Conservation (phyloP, 2,329 filamentous ascomycete genomes). For the Aurifilum marmelostoma region DNA sequence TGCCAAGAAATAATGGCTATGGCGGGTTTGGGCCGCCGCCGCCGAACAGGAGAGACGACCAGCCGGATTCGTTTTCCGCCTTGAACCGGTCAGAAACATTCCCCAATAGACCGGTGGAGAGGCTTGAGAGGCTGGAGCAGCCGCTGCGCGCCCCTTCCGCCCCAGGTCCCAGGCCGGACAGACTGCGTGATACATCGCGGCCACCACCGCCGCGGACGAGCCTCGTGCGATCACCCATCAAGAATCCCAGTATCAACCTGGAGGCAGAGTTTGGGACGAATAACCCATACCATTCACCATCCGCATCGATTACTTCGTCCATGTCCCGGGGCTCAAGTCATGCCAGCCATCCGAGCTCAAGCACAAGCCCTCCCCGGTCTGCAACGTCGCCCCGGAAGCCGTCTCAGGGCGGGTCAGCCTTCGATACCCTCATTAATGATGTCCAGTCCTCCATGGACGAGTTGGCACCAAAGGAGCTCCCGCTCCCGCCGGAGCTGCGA, state of each 20-base stretch:
- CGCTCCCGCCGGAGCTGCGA: conserved; percentile 39
- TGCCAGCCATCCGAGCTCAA: conserved; percentile 63
- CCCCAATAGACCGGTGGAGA: conserved; percentile 44
- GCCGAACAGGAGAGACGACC: conserved; percentile 40
- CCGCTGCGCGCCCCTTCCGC: conserved; percentile 53
- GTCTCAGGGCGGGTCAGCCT: conserved; percentile 46
- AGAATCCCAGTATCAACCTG: conserved; percentile 54
- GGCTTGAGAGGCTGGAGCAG: conserved; percentile 40
- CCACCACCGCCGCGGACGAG: conserved; percentile 57
- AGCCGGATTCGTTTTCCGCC: conserved; percentile 43
- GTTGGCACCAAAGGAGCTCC: conserved; percentile 37
- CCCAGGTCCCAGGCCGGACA: conserved; percentile 48
- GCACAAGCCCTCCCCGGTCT: conserved; percentile 58
- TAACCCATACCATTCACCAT: conserved; percentile 67
- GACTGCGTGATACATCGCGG: conserved; percentile 53
- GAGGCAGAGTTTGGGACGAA: conserved; percentile 62
- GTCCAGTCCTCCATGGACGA: conserved; percentile 55
- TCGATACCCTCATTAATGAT: conserved; percentile 60
- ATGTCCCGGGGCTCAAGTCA: conserved; percentile 51
- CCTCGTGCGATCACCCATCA: conserved; percentile 47
- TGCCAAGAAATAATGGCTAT: conserved; percentile 57
- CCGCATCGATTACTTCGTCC: conserved; percentile 67
- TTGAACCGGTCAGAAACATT: conserved; percentile 58
- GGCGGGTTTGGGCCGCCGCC: conserved; percentile 57
- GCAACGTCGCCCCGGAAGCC: conserved; percentile 42